Percentiles rank a stretch among this genome's conserved stretches.
These are phyloP conservation scores for Xerocomus alliaceus DNA, from an alignment of 1,284 basidiomycete species.

Conservation along the genomic window DNA sequence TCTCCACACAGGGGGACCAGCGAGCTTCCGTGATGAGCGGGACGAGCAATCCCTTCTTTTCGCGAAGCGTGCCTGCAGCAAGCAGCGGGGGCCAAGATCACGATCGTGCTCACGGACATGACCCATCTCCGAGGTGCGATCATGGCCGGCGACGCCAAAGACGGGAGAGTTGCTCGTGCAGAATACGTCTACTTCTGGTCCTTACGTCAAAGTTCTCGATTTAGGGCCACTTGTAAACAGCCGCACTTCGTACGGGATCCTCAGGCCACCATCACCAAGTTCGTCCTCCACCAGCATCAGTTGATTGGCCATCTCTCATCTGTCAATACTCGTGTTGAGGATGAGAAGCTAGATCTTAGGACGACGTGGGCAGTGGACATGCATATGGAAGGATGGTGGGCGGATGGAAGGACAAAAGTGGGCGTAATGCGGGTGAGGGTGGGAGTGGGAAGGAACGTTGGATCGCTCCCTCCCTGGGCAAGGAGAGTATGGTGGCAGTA, in stretches of 20 bases:
- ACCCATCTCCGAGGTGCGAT: constrained; percentile 22
- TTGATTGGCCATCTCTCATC: constrained; percentile 61
- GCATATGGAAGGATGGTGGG: too few relatives aligned
- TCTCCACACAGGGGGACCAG: constrained; percentile 23
- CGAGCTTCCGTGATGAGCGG: constrained; percentile 27
- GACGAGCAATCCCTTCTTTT: constrained; percentile 52
- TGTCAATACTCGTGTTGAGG: constrained; percentile 40
- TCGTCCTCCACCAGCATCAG: constrained; percentile 38
- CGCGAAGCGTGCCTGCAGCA: constrained; percentile 64
- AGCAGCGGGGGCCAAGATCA: constrained; percentile 25
- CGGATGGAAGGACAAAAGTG: neutral
- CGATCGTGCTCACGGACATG: constrained; percentile 12
- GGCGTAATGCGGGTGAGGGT: neutral
- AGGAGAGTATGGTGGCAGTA: too few relatives aligned
- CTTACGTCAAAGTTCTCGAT: constrained; percentile 63
- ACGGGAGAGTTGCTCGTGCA: neutral
- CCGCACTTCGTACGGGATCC: too few relatives aligned
- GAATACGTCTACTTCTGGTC: constrained; percentile 34
- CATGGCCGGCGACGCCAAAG: constrained; percentile 14
- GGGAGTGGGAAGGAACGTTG: neutral
- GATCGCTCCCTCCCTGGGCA: too few relatives aligned
- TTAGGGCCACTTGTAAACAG: constrained; percentile 38
- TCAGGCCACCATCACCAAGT: neutral
- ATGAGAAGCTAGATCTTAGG: neutral
- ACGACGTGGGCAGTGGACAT: too few relatives aligned